Evolutionary conservation across 140 eudicot species (phyloP).

Genomic region (Stevia rebaudiana): DNA sequence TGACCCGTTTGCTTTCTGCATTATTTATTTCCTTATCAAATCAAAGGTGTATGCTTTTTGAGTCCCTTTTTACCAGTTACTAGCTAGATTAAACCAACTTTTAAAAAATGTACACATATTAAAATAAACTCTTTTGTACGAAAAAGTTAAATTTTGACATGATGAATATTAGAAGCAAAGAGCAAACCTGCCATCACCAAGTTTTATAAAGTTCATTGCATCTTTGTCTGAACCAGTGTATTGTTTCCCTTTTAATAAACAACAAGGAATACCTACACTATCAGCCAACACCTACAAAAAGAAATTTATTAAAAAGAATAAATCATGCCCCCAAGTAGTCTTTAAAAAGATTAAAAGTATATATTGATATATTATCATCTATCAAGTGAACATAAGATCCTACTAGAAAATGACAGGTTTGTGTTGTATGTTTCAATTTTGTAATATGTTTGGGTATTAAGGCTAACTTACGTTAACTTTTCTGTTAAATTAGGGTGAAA

Average conservation of each 20-base stretch:
- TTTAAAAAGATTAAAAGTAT: no score
- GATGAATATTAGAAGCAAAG: not conserved
- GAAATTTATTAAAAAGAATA: slow-evolving; percentile 1
- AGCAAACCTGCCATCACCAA: slow-evolving; percentile 71
- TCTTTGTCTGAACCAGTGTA: slow-evolving; percentile 75
- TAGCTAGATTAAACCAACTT: not conserved
- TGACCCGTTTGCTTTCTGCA: not conserved
- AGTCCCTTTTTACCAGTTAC: not conserved
- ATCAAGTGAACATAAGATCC: no score
- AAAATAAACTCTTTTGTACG: slow-evolving; percentile 8
- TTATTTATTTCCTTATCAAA: slow-evolving; percentile 8
- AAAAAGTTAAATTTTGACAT: not conserved
- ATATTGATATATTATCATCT: no score
- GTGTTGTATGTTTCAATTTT: no score
- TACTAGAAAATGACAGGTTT: no score
- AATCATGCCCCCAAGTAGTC: not conserved
- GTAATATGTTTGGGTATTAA: no score
- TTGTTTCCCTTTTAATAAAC: slow-evolving; percentile 75
- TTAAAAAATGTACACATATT: not conserved
- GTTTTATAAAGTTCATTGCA: slow-evolving; percentile 72
- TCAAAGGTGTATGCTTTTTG: not conserved
- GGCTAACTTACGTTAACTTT: no score
- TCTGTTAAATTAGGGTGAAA: no score
- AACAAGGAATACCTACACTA: slow-evolving; percentile 82
- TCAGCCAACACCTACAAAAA: slow-evolving; percentile 85